phyloP scores from a whole-genome alignment of 495 filamentous ascomycete genomes.

The Penicillium mononematosum region DNA sequence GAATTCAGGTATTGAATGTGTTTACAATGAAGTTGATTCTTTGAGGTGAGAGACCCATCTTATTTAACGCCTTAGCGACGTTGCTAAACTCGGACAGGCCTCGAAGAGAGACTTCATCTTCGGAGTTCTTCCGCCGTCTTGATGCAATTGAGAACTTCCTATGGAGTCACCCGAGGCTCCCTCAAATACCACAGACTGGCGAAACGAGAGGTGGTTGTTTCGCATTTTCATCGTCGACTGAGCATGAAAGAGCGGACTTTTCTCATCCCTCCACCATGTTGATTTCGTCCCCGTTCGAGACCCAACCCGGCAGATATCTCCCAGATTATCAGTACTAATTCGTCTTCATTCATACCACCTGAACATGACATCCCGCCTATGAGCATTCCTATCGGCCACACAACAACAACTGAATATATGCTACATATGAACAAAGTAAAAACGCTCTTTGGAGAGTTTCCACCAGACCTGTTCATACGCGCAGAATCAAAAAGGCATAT shows the following conservation, averaged over 20 bases:
- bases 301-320: conserved; percentile 3
- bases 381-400: conserved; percentile 11
- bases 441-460: conserved; percentile 9
- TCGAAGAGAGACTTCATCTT: conserved; percentile 4
- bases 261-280: conserved; percentile 2
- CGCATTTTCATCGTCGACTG: neutral
- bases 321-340: conserved; percentile 3
- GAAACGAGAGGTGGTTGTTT: neutral
- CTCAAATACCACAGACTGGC: conserved; percentile 5
- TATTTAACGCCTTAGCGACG: no score
- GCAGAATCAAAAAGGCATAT: conserved; percentile 8
- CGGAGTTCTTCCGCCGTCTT: conserved; percentile 9
- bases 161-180: conserved; percentile 4
- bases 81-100: neutral
- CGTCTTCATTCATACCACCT: conserved; percentile 4
- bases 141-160: conserved; percentile 9
- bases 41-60: neutral
- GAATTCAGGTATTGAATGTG: conserved; percentile 5
- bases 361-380: conserved; percentile 11
- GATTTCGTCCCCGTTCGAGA: conserved; percentile 8
- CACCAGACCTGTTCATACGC: conserved; percentile 13
- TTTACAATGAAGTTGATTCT: conserved; percentile 8
- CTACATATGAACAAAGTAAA: conserved; percentile 7
- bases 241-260: conserved; percentile 1
- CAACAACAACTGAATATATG: conserved; percentile 11